phyloP scores from a whole-genome alignment of 495 filamentous ascomycete species.

The Neurospora tetrasperma region DNA sequence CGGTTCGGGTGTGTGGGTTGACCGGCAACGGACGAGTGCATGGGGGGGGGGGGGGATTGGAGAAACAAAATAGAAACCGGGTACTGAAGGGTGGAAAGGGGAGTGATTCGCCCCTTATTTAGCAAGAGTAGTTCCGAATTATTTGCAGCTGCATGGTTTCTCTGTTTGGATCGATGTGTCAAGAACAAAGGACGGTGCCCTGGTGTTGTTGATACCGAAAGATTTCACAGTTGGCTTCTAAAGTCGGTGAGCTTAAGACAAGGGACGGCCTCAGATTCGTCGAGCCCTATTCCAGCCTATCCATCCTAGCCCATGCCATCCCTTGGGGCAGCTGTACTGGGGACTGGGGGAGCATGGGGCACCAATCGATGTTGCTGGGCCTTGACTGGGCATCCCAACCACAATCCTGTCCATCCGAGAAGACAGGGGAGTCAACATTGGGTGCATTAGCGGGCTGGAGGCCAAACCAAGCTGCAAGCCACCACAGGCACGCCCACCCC shows the following conservation, averaged over 20 bases:
- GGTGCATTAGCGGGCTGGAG: conserved; percentile 20
- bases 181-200: background rate
- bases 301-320: background rate
- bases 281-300: background rate
- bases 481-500: conserved; percentile 14
- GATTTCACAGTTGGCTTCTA: conserved; percentile 9
- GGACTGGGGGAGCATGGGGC: background rate
- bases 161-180: conserved; percentile 6
- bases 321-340: background rate
- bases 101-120: background rate
- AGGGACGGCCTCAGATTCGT: conserved; percentile 1
- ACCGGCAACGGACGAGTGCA: background rate
- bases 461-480: conserved; percentile 17
- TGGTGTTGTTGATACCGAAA: conserved; percentile 13
- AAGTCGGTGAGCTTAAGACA: conserved; percentile 29
- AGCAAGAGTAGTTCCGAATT: conserved; percentile 1
- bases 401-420: conserved; percentile 6
- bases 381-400: background rate
- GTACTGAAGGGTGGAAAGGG: background rate
- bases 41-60: background rate
- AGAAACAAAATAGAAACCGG: background rate
- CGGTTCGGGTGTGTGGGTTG: background rate
- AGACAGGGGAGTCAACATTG: conserved; percentile 13
- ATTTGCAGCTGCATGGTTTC: conserved; percentile 10
- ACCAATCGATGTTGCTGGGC: background rate